Conservation (phyloP, 768 basidiomycete species). For the Tephrocybe sp. region DNA sequence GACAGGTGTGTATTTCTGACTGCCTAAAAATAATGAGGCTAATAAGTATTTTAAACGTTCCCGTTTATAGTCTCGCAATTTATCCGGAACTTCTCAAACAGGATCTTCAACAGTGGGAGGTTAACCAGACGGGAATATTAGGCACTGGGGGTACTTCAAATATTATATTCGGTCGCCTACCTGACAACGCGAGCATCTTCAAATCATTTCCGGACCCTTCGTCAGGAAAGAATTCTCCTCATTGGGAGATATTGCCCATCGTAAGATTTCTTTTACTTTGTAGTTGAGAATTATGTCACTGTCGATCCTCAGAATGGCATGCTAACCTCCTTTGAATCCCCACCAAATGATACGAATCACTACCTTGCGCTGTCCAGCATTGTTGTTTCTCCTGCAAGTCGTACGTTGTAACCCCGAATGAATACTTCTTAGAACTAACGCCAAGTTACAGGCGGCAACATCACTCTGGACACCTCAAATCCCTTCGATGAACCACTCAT, state of each 20-base stretch:
- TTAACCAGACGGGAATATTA: constrained; percentile 26
- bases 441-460: constrained; percentile 18
- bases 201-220: constrained; percentile 23
- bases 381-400: constrained; percentile 8
- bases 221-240: constrained; percentile 27
- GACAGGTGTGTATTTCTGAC: not conserved
- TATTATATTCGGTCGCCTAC: constrained; percentile 26
- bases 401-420: not conserved
- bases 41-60: too few species aligned
- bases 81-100: constrained; percentile 15
- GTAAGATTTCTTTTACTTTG: constrained; percentile 14
- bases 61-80: too few species aligned
- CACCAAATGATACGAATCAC: not conserved
- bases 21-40: too few species aligned
- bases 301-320: constrained; percentile 3
- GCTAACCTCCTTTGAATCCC: not conserved
- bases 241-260: constrained; percentile 26
- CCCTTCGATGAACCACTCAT: constrained; percentile 38
- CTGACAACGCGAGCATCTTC: constrained; percentile 20
- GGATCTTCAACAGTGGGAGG: constrained; percentile 25
- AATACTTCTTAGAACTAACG: not conserved
- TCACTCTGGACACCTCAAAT: constrained; percentile 31
- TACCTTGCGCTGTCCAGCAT: not conserved
- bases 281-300: not conserved
- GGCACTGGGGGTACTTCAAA: constrained; percentile 18